Evolutionary conservation across 2,329 filamentous ascomycete genomes (phyloP).

Genomic region (Tolypocladium nubicola): DNA sequence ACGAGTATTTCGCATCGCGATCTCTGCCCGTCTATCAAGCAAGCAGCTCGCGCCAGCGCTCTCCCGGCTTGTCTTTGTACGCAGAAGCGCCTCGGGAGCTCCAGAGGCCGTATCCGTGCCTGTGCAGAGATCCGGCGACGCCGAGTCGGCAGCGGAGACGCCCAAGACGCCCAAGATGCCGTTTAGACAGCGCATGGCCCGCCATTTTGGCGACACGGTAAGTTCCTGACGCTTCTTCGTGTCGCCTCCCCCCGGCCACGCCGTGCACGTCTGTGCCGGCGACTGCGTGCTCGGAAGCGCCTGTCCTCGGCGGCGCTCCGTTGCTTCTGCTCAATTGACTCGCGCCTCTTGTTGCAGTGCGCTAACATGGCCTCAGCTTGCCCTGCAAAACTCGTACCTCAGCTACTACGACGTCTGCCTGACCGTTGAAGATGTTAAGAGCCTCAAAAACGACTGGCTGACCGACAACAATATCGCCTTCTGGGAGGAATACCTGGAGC

Average conservation of each 20-base stretch:
- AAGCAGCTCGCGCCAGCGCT: constrained; percentile 3
- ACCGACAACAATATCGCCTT: constrained; percentile 97
- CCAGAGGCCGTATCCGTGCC: neutral
- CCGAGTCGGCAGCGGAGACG: neutral
- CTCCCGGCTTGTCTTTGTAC: constrained; percentile 3
- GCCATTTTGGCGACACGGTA: constrained; percentile 37
- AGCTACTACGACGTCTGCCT: constrained; percentile 39
- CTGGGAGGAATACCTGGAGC: constrained; percentile 96
- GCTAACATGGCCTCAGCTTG: constrained; percentile 30
- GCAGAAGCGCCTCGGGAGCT: constrained; percentile 2
- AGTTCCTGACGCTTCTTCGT: constrained; percentile 9
- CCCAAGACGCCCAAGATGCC: constrained; percentile 18
- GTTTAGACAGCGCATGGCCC: constrained; percentile 31
- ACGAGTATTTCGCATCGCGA: neutral
- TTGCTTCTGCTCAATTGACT: neutral
- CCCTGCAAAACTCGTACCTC: constrained; percentile 26
- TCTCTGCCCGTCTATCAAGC: neutral
- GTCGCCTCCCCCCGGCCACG: neutral
- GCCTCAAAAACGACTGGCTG: constrained; percentile 86
- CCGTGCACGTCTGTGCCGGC: neutral
- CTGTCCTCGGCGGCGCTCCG: neutral
- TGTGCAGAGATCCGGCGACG: neutral
- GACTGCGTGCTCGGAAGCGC: neutral
- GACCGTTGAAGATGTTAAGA: constrained; percentile 80
- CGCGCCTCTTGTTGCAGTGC: neutral